Evolutionary conservation across 257 asterid genomes (phyloP), one percentile per base, ranked within the genome.

Genomic region (Solanum okadae): DNA sequence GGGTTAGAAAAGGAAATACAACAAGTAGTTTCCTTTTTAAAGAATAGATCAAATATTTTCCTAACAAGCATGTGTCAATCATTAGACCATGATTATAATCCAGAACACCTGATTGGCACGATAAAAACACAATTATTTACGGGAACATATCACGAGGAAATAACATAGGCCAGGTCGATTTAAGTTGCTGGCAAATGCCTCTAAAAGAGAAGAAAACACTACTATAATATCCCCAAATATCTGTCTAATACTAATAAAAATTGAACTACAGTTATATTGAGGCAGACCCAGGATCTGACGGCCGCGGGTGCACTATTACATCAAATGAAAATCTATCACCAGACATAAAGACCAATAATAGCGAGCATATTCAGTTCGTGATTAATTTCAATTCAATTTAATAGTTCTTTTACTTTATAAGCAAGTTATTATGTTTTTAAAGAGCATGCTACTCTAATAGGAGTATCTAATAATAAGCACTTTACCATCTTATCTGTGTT

Each of bases 401-500:
- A 72, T 34, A 31, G 42, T 16, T 18, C 12, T 72, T 72, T 72
- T 4, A 34, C n/a, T 34, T 72, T 33, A 33, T 72, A 34, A 72
- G 37, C 79, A 33, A 72, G 11, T 71, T 15, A 63, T 70, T 29
- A 31, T 70, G 35, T 70, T 31, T 71, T 31, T 18, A 10, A 73
- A 20, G 49, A 73, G 81, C 81, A 73, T 13, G 46, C 46, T 34
- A 73, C 18, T 81, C 68, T 46, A 9, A 44, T 5, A 75, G 52
- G 78, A 71, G 78, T 10, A 79, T 44, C 67, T 44, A 79, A 22
- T 49, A 49, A 49, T 22, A 81, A 25, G 40, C 13, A 52, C 12
- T 20, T 44, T 93, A 97, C 99, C 99, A 95, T 96, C 92, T 95
- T 95, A 89, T 95, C 98, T 68, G 96, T 95, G 94, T 91, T 97